phyloP scores from a whole-genome alignment of 2,329 filamentous ascomycete genomes.

The Nannizziopsis barbatae region DNA sequence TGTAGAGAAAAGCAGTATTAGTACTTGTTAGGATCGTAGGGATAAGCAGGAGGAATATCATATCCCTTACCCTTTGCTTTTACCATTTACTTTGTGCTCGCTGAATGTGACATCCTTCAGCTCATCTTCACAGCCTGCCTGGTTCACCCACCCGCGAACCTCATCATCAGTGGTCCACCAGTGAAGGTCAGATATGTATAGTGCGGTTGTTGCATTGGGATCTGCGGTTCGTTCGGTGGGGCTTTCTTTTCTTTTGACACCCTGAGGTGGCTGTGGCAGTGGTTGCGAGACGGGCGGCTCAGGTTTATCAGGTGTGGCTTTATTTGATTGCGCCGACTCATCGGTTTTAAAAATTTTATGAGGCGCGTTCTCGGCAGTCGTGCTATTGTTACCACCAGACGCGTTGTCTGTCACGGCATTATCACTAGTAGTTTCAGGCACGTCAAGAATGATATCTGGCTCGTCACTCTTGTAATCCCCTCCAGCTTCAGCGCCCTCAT shows the following conservation, averaged over 20 bases:
- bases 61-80: conserved; percentile 77
- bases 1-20: conserved; percentile 21
- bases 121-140: conserved; percentile 71
- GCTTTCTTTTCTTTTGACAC: conserved; percentile 51
- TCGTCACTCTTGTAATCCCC: conserved; percentile 32
- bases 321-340: conserved; percentile 16
- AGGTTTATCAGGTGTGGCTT: conserved; percentile 9
- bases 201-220: conserved; percentile 53
- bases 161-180: conserved; percentile 99
- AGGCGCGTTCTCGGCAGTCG: conserved; percentile 20
- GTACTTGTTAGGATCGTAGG: not conserved
- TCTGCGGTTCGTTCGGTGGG: conserved; percentile 46
- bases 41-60: not conserved
- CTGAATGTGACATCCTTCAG: conserved; percentile 91
- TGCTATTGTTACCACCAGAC: conserved; percentile 21
- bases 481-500: conserved; percentile 40
- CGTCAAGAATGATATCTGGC: conserved; percentile 31
- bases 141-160: conserved; percentile 71
- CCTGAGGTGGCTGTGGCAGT: conserved; percentile 42
- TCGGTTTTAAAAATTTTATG: conserved; percentile 17
- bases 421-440: conserved; percentile 26
- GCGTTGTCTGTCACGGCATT: conserved; percentile 18
- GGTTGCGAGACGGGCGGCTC: conserved; percentile 16
- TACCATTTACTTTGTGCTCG: conserved; percentile 97
- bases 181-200: conserved; percentile 79